A percentile compares a stretch with the other conserved stretches of the same genome.
These are phyloP conservation scores for Alternaria postmessia DNA, from an alignment of 2,329 filamentous ascomycete genomes.

Conservation along the genomic window DNA sequence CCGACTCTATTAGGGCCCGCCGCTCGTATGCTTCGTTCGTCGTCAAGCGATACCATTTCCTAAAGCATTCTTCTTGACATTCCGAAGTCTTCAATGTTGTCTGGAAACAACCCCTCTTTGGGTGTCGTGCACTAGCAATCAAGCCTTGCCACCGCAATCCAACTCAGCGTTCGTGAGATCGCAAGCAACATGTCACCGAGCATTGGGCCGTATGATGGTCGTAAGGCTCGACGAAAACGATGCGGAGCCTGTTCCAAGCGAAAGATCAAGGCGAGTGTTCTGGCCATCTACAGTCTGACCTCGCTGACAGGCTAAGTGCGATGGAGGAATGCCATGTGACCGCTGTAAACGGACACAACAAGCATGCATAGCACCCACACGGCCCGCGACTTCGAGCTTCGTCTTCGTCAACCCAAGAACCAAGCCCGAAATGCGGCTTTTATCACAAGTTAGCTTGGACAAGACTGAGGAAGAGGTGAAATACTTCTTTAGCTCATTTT, in stretches of 20 bases:
- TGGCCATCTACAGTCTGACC: neutral
- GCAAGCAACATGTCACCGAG: conserved; percentile 18
- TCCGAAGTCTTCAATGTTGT: neutral
- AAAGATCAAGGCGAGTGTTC: conserved; percentile 32
- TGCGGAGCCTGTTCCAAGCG: conserved; percentile 37
- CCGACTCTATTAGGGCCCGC: neutral
- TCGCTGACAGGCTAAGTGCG: conserved; percentile 25
- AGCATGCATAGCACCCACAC: conserved; percentile 18
- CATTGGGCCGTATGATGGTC: conserved; percentile 40
- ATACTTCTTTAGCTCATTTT: conserved; percentile 35
- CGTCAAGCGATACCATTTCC: conserved; percentile 1
- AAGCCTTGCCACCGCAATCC: neutral
- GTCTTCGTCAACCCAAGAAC: conserved; percentile 26
- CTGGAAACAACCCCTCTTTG: neutral
- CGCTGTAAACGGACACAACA: conserved; percentile 29
- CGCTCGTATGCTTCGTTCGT: neutral
- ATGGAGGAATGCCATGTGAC: conserved; percentile 33
- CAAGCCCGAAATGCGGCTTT: neutral
- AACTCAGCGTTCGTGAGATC: neutral
- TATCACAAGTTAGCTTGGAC: neutral
- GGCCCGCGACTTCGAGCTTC: conserved; percentile 8
- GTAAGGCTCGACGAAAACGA: conserved; percentile 37
- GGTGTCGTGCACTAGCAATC: neutral
- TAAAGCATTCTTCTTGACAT: neutral
- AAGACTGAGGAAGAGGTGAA: conserved; percentile 17